These are phyloP conservation scores for Sugiyamaella floridensis DNA, from an alignment of 805 yeast species.

Conservation along the genomic window DNA sequence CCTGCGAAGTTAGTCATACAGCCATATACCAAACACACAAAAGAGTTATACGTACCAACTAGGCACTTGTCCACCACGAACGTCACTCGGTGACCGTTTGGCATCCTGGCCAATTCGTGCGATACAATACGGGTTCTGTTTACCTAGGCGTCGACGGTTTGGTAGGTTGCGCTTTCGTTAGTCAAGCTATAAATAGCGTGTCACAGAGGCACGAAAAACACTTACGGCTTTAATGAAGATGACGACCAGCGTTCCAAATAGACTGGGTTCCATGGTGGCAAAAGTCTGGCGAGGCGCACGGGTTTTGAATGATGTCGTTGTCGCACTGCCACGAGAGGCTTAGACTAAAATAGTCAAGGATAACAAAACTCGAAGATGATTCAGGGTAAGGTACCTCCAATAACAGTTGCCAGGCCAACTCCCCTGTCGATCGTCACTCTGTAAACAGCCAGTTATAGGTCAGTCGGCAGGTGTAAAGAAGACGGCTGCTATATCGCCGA, in stretches of 20 bases:
- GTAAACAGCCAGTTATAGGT: not conserved
- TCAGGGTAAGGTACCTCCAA: not conserved
- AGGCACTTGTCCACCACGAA: constrained; percentile 93
- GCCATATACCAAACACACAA: constrained; percentile 35
- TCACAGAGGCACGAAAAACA: not conserved
- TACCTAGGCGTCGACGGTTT: constrained; percentile 77
- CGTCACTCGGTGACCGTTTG: constrained; percentile 66
- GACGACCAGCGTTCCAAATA: constrained; percentile 53
- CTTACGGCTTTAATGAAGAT: constrained; percentile 42
- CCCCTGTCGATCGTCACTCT: not conserved
- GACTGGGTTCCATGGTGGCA: not conserved
- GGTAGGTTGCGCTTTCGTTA: constrained; percentile 59
- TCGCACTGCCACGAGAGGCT: not conserved
- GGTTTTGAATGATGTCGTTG: too few relatives aligned
- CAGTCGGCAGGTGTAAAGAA: too few relatives aligned
- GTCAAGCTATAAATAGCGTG: not conserved
- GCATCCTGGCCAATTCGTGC: constrained; percentile 76
- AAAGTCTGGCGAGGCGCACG: too few relatives aligned
- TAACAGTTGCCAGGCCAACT: not conserved
- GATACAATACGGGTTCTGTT: constrained; percentile 88
- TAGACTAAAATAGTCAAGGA: not conserved
- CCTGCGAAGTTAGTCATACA: constrained; percentile 16
- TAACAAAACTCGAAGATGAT: not conserved
- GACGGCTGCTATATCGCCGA: too few relatives aligned
- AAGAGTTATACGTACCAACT: constrained; percentile 70